Conservation (phyloP, 306 rosid species). For the Senna tora region DNA sequence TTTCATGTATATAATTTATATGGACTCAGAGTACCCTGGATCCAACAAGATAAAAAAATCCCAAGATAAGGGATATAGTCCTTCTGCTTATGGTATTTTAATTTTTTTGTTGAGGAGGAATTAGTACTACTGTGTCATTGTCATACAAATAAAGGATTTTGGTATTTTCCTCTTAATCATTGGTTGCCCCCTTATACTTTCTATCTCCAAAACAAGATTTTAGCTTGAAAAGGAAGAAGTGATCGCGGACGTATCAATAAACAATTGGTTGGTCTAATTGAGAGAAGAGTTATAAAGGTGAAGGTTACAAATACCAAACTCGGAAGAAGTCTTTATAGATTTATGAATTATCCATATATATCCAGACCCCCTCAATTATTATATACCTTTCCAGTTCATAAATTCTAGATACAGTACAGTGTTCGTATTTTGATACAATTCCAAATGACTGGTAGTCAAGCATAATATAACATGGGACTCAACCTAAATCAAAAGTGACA, state of each 20-base stretch:
- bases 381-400: not conserved
- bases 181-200: too few relatives aligned
- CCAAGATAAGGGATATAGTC: not conserved
- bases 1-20: too few relatives aligned
- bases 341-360: not conserved
- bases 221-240: not conserved
- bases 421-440: not conserved
- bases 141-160: not conserved
- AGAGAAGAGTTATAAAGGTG: not conserved
- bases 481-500: not conserved
- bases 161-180: not conserved
- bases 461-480: not conserved
- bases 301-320: constrained; percentile 36
- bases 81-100: not conserved
- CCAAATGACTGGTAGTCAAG: constrained; percentile 10
- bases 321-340: constrained; percentile 2
- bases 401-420: too few relatives aligned
- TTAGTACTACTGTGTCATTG: not conserved
- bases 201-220: not conserved
- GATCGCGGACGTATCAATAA: not conserved
- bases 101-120: too few relatives aligned
- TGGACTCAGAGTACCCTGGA: not conserved
- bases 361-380: constrained; percentile 2
- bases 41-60: not conserved
- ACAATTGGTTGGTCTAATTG: not conserved